Percentiles rank a stretch among this genome's conserved stretches.
These are phyloP conservation scores for Trametes hirsuta DNA, from an alignment of 1,284 basidiomycete genomes.

Conservation along the genomic window DNA sequence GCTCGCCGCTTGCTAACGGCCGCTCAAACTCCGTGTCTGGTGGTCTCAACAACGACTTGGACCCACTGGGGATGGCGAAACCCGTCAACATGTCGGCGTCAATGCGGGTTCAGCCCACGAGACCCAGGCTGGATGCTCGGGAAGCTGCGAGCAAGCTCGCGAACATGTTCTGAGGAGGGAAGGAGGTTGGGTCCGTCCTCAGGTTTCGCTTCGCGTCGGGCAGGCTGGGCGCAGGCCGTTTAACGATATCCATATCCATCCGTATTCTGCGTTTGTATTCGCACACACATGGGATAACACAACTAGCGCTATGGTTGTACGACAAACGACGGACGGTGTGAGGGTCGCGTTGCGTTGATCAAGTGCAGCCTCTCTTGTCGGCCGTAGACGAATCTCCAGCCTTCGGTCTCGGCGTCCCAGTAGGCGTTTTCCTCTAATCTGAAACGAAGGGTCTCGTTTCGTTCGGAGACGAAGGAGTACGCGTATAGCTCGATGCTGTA, in stretches of 20 bases:
- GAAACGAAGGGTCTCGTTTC: constrained; percentile 50
- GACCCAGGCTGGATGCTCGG: constrained; percentile 73
- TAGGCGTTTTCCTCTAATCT: constrained; percentile 54
- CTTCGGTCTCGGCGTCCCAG: constrained; percentile 43
- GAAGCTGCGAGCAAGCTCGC: constrained; percentile 88
- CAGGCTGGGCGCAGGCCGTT: neutral
- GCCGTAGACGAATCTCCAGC: constrained; percentile 54
- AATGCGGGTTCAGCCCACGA: constrained; percentile 64
- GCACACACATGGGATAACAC: neutral
- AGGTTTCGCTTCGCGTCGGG: neutral
- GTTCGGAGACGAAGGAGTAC: constrained; percentile 51
- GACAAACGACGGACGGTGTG: constrained; percentile 1
- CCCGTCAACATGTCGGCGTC: constrained; percentile 67
- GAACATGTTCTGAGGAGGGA: constrained; percentile 69
- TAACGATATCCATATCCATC: neutral
- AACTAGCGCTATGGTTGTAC: constrained; percentile 14
- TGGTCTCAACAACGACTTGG: constrained; percentile 42
- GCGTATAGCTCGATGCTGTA: constrained; percentile 58
- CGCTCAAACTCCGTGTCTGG: constrained; percentile 24
- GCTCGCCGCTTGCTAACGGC: constrained; percentile 20
- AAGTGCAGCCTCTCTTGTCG: constrained; percentile 52
- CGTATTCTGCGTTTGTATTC: neutral
- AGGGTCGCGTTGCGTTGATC: constrained; percentile 34
- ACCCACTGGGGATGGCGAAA: constrained; percentile 64
- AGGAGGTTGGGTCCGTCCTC: neutral